A percentile compares a stretch with the other conserved stretches of the same genome.
Conservation (phyloP, 2,329 filamentous ascomycete genomes). For the Fusarium penzigii region DNA sequence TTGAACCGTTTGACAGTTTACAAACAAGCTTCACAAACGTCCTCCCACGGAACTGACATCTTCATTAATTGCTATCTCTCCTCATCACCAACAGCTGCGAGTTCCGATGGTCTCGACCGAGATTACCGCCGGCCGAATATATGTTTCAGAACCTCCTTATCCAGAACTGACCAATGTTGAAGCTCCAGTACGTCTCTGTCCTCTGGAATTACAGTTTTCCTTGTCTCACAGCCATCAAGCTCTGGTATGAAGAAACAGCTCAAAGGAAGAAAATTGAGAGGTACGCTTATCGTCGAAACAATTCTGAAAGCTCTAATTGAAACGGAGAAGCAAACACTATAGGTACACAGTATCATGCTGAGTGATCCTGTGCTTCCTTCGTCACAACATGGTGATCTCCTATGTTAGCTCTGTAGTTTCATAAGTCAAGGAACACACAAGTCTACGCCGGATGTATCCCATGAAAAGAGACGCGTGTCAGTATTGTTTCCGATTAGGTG, state of each 20-base stretch:
- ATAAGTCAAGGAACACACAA: neutral
- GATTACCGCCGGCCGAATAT: neutral
- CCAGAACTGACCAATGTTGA: neutral
- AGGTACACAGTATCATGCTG: neutral
- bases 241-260: neutral
- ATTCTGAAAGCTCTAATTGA: neutral
- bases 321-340: neutral
- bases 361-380: neutral
- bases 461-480: conserved; percentile 28
- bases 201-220: neutral
- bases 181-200: neutral
- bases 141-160: neutral
- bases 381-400: no score
- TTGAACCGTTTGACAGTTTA: neutral
- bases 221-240: neutral
- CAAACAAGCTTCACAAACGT: neutral
- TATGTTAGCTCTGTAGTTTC: neutral
- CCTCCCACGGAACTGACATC: no score
- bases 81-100: neutral
- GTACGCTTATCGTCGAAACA: neutral
- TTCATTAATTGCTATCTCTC: no score
- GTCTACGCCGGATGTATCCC: neutral
- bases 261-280: neutral
- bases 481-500: conserved; percentile 20
- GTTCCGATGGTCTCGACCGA: neutral